Evolutionary conservation across 306 rosid genomes (phyloP).

Genomic region (Quercus aquifolioides): DNA sequence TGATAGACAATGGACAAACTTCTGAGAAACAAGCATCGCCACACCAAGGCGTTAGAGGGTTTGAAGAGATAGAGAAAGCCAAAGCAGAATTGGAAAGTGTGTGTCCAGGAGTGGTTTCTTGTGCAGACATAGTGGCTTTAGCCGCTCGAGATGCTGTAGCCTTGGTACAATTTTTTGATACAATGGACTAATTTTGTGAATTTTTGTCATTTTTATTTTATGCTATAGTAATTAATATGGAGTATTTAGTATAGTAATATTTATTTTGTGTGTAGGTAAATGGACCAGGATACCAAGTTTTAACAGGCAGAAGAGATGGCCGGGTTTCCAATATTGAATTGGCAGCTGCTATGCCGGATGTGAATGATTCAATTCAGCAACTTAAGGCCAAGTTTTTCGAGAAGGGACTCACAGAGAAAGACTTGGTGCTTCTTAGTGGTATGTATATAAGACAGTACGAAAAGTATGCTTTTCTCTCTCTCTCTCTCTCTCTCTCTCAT

Average conservation of each 20-base stretch:
- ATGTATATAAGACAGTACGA: not conserved
- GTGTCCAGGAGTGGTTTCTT: slow-evolving; percentile 78
- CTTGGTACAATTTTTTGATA: slow-evolving; percentile 33
- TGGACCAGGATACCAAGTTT: slow-evolving; percentile 70
- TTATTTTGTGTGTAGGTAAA: slow-evolving; percentile 33
- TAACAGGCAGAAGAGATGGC: slow-evolving; percentile 82
- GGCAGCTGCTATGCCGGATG: slow-evolving; percentile 74
- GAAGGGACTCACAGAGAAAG: slow-evolving; percentile 68
- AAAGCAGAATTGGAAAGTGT: slow-evolving; percentile 52
- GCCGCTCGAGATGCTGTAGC: slow-evolving; percentile 86
- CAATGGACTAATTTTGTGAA: not conserved
- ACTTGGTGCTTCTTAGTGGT: slow-evolving; percentile 88
- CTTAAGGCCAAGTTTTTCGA: slow-evolving; percentile 53
- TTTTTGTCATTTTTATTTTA: not conserved
- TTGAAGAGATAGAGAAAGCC: slow-evolving; percentile 73
- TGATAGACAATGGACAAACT: slow-evolving; percentile 45
- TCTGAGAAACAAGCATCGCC: slow-evolving; percentile 54
- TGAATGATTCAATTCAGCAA: slow-evolving; percentile 58
- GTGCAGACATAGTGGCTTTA: slow-evolving; percentile 81
- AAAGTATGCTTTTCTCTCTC: not conserved
- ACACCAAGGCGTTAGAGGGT: slow-evolving; percentile 85
- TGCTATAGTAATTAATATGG: not conserved
- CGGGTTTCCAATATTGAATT: slow-evolving; percentile 46
- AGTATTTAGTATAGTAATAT: not conserved
- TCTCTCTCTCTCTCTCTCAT: slow-evolving; percentile 41